Evolutionary conservation across 2,329 filamentous ascomycete genomes (phyloP), one percentile per base, ranked within the genome.

Genomic region (Zymoseptoria ardabiliae): DNA sequence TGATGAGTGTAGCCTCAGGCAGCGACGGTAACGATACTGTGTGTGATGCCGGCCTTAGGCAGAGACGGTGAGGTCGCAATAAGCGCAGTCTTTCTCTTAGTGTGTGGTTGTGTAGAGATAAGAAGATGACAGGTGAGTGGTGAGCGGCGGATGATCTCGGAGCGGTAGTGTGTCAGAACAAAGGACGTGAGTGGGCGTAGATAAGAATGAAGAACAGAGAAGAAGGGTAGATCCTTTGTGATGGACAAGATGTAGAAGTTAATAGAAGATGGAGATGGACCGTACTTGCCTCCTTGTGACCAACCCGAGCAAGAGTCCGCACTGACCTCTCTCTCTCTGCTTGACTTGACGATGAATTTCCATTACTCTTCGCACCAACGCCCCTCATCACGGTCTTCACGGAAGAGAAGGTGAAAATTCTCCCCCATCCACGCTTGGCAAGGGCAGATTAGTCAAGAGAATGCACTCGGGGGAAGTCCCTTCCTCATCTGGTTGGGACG

Each of bases 101-200:
- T 45, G 50, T 45, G 50, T 53, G 45, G 57, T 48, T 21, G 53
- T 51, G 56, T 41, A 53, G 54, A 49, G 30, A 48, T 48, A 13
- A 54, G 41, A 50, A 50, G 53, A 45, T 30, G 57, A 53, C 41
- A 58, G 61, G 52, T 56, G 58, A 57, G 61, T 56, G 58, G 56
- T 54, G 25, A 6, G 54, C 30, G 58, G 21, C 45, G 23, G 59
- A 51, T 52, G 50, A 22, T 23, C n/a, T n/a, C n/a, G n/a, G 10
- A 53, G 41, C 58, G 56, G 56, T 58, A 41, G 54, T 62, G 53
- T 20, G 60, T 61, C 58, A 64, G 52, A 62, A 53, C 54, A 58
- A 57, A 51, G 28, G 59, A 61, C 55, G 51, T 57, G 61, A 63
- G 57, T 60, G 61, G 63, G 49, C 50, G 57, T 52, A 65, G 63